A percentile compares a stretch with the other conserved stretches of the same genome.
phyloP scores from a whole-genome alignment of 768 basidiomycete species.

The Melanogaster broomeanus region DNA sequence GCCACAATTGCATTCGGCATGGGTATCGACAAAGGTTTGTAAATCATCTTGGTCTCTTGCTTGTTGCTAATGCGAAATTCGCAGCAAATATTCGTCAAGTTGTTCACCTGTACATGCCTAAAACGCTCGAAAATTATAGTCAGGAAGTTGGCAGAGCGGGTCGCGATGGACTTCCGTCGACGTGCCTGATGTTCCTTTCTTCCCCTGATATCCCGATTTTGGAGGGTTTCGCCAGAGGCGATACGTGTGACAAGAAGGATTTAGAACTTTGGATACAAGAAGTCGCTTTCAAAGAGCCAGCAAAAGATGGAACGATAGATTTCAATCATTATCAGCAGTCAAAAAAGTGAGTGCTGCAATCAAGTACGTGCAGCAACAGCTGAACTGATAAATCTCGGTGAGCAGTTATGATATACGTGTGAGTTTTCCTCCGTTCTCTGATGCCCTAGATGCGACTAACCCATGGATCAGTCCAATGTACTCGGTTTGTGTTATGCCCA shows the following conservation, averaged over 20 bases:
- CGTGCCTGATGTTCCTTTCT: slow-evolving; percentile 47
- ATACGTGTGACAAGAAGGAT: slow-evolving; percentile 43
- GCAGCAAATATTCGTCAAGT: slow-evolving; percentile 41
- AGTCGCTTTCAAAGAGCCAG: slow-evolving; percentile 36
- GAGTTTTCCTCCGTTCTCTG: slow-evolving; percentile 1
- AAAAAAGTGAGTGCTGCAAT: slow-evolving; percentile 36
- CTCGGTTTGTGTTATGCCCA: slow-evolving; percentile 47
- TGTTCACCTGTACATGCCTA: slow-evolving; percentile 43
- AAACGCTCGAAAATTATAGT: slow-evolving; percentile 47
- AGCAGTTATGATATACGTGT: slow-evolving; percentile 44
- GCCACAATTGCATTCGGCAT: slow-evolving; percentile 50
- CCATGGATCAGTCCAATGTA: slow-evolving; percentile 36
- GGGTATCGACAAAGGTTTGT: slow-evolving; percentile 43
- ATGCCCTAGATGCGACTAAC: neutral
- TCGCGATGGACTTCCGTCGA: slow-evolving; percentile 42
- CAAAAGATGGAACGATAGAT: slow-evolving; percentile 38
- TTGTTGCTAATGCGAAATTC: neutral
- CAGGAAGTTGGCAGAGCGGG: slow-evolving; percentile 50
- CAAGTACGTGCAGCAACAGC: neutral
- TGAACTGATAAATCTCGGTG: neutral
- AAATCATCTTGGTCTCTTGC: neutral
- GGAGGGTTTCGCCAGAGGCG: slow-evolving; percentile 50
- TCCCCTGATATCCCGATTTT: slow-evolving; percentile 45
- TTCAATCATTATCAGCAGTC: slow-evolving; percentile 45
- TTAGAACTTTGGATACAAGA: slow-evolving; percentile 43